A percentile compares a stretch with the other conserved stretches of the same genome.
phyloP scores from a whole-genome alignment of 495 filamentous ascomycete species.

The Aspergillus steynii region DNA sequence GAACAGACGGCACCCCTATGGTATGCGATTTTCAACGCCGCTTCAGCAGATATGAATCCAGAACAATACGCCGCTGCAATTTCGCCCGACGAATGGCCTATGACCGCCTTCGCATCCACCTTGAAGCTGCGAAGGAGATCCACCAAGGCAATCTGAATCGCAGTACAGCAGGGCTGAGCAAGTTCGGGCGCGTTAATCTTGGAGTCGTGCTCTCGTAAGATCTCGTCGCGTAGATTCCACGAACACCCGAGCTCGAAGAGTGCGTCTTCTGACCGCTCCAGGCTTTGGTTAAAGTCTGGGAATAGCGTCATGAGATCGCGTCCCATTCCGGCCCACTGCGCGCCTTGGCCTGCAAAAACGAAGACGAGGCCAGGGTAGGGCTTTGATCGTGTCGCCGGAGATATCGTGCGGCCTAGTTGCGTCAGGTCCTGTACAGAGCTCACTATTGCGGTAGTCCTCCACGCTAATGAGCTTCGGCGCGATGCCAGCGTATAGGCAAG shows the following conservation, averaged over 20 bases:
- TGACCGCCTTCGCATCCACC: constrained; percentile 31
- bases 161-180: constrained; percentile 44
- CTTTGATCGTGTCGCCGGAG: background rate
- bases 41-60: background rate
- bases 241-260: background rate
- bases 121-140: constrained; percentile 38
- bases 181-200: constrained; percentile 4
- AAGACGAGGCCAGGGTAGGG: constrained; percentile 20
- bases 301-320: constrained; percentile 26
- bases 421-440: background rate
- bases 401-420: background rate
- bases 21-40: constrained; percentile 12
- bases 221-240: constrained; percentile 1
- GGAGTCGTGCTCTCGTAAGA: background rate
- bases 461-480: background rate
- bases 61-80: constrained; percentile 35
- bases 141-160: constrained; percentile 44
- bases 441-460: background rate
- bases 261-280: constrained; percentile 16
- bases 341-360: constrained; percentile 45
- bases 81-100: constrained; percentile 46
- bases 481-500: constrained; percentile 6
- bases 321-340: constrained; percentile 39
- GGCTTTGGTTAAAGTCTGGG: constrained; percentile 20
- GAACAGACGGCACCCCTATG: background rate